Base-by-base conservation (phyloP, 2,329 filamentous ascomycete genomes). In the Cordyceps pruinosa region DNA sequence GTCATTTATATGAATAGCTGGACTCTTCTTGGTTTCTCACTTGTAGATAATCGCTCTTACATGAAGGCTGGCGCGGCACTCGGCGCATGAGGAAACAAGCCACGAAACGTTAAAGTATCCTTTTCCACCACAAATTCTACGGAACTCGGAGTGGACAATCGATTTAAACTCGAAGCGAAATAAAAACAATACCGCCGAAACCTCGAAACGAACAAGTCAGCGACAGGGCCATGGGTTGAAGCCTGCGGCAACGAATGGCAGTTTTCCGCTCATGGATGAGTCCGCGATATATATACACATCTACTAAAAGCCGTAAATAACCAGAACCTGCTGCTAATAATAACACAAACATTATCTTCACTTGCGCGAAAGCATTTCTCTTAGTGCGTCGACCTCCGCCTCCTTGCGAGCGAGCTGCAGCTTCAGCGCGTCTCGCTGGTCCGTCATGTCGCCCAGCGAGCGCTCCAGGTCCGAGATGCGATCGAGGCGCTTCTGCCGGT, bases 401-500 rank as follows among this genome's bases (percentile, higher is more conserved):
- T 89, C 84, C 55, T 84, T 76, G 64, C 83, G 75, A 10, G 84
- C 85, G 59, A 88, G 77, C 59, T 80, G 77, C 54, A 88, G 71
- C 56, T 79, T 80, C 63, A 88, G 68, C 17, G 82, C 83, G 63
- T 89, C 85, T 19, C 84, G 73, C 65, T 89, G 86, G 48, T 76
- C 69, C 58, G 80, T 80, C 65, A 85, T 78, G 44, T 79, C 76
- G 47, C 77, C 78, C 42, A 89, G 72, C 21, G 81, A 78, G 9
- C 72, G 69, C 68, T 89, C 85, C 32, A 89, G 75, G 60, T 82
- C 79, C 26, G 71, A 72, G 68, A 88, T 81, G 60, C 84, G 82
- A 63, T 89, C 85, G 34, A 88, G 77, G 46, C 85, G 82, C 68
- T 86, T 87, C 68, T 89, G 85, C 26, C 86, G 82, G 66, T 88